Evolutionary conservation across 345 rosid genomes (phyloP).

Genomic region (Aquilaria yunnanensis): DNA sequence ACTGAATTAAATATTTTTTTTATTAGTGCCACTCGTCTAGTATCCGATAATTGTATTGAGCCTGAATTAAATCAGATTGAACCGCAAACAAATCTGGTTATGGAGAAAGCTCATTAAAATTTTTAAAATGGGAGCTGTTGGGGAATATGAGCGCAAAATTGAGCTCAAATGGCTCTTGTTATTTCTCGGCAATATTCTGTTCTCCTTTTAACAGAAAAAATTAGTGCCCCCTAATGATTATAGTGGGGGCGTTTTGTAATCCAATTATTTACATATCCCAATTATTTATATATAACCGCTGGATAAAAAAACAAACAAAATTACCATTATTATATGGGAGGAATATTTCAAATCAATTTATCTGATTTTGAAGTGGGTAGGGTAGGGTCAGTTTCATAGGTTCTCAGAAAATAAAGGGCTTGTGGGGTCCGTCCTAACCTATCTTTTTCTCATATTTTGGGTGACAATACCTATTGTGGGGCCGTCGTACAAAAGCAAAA

Average conservation of each 20-base stretch:
- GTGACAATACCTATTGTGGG: slow-evolving; percentile 13
- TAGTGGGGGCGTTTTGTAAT: slow-evolving; percentile 30
- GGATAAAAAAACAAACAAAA: background rate
- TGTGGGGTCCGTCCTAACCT: slow-evolving; percentile 25
- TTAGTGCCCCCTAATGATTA: background rate
- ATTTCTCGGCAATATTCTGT: background rate
- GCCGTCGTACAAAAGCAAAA: slow-evolving; percentile 9
- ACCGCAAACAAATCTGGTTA: too few relatives aligned
- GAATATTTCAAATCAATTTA: too few relatives aligned
- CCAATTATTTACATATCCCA: slow-evolving; percentile 19
- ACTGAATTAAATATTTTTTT: too few relatives aligned
- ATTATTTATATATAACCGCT: slow-evolving; percentile 7
- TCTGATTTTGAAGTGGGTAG: slow-evolving; percentile 35
- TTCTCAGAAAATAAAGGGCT: slow-evolving; percentile 11
- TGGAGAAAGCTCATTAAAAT: too few relatives aligned
- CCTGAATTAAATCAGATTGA: too few relatives aligned
- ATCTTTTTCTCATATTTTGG: background rate
- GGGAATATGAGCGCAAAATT: background rate
- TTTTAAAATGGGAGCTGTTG: too few relatives aligned
- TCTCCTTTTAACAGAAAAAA: background rate
- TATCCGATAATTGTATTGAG: too few relatives aligned
- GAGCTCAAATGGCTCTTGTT: background rate
- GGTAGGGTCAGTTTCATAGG: slow-evolving; percentile 29
- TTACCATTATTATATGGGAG: background rate
- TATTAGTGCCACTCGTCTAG: too few relatives aligned